These are phyloP conservation scores for Penicillium sclerotiorum DNA, from an alignment of 2,329 filamentous ascomycete species.

Conservation along the genomic window DNA sequence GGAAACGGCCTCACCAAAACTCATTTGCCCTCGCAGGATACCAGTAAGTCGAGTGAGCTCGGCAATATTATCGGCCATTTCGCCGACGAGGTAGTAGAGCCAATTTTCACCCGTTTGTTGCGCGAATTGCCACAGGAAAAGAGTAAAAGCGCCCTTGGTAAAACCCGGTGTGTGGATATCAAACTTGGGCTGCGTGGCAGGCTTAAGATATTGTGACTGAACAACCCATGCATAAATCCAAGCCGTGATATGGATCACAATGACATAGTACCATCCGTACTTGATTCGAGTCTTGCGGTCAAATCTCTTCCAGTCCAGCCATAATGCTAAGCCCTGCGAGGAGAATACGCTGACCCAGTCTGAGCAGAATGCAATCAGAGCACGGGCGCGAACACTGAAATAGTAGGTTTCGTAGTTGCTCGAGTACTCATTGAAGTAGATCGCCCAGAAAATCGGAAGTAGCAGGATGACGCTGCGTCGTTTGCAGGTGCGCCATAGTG, in stretches of 20 bases:
- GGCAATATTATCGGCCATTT: conserved; percentile 1
- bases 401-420: conserved; percentile 10
- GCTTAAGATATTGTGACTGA: not conserved
- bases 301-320: conserved; percentile 2
- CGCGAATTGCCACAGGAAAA: conserved; percentile 4
- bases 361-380: conserved; percentile 2
- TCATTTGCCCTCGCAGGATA: conserved; percentile 3
- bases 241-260: not conserved
- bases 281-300: conserved; percentile 3
- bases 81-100: not conserved
- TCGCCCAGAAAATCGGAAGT: conserved; percentile 5
- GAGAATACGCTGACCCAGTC: not conserved
- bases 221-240: conserved; percentile 5
- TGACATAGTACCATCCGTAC: conserved; percentile 2
- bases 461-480: conserved; percentile 3
- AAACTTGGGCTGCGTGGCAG: not conserved
- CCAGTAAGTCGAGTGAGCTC: not conserved
- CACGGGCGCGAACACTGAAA: conserved; percentile 12
- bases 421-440: conserved; percentile 5
- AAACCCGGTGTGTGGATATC: not conserved
- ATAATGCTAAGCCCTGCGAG: not conserved
- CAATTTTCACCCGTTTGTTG: not conserved
- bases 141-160: not conserved
- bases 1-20: conserved; percentile 2
- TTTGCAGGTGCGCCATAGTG: not conserved